Percentiles rank a stretch among this genome's conserved stretches.
Evolutionary conservation across 1,139 yeast genomes (phyloP).

Genomic region (Yamadazyma dendronema): DNA sequence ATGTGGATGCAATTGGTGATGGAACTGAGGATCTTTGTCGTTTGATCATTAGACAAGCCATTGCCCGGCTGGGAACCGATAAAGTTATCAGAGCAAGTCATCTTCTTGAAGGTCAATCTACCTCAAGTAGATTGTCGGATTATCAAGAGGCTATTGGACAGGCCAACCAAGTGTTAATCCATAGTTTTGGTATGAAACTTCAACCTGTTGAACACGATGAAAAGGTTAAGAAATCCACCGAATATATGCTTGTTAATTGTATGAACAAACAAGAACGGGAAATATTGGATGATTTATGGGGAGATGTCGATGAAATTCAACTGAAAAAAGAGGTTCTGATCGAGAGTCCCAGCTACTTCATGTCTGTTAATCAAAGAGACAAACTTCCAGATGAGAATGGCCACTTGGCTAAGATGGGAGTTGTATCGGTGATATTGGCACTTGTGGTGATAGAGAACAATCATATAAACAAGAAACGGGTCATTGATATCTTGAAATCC

Average conservation of each 20-base stretch:
- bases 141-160: conserved; percentile 18
- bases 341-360: conserved; percentile 18
- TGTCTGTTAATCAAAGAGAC: conserved; percentile 13
- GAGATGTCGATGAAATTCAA: conserved; percentile 1
- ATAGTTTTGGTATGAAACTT: conserved; percentile 32
- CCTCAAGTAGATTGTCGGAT: too few species aligned
- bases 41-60: conserved; percentile 4
- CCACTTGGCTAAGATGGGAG: conserved; percentile 32
- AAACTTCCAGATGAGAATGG: conserved; percentile 20
- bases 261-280: conserved; percentile 21
- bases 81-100: conserved; percentile 5
- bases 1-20: not conserved
- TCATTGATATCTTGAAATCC: conserved; percentile 20
- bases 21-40: not conserved
- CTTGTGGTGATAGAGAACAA: conserved; percentile 35
- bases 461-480: conserved; percentile 27
- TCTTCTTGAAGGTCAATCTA: conserved; percentile 7
- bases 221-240: conserved; percentile 6
- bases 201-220: conserved; percentile 14
- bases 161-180: conserved; percentile 21
- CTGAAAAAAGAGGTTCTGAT: conserved; percentile 1
- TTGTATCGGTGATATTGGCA: conserved; percentile 25
- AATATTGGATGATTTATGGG: conserved; percentile 25
- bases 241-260: conserved; percentile 19
- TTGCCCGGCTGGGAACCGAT: conserved; percentile 6